These are phyloP conservation scores for Dactylellina drechsleri DNA, from an alignment of 2,329 filamentous ascomycete species.

Conservation along the genomic window DNA sequence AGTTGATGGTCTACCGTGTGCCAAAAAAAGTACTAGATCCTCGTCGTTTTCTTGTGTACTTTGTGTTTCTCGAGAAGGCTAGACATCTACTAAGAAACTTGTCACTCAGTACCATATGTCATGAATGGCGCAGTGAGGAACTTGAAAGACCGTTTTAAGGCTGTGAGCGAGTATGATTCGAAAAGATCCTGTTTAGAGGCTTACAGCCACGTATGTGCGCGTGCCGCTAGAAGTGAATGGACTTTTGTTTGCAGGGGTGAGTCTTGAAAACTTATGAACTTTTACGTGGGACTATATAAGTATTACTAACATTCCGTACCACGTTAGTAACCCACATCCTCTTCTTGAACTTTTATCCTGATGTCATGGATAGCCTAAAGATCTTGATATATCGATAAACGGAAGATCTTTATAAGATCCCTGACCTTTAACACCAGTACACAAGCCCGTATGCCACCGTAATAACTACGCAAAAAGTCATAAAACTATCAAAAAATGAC, in stretches of 20 bases:
- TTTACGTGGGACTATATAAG: slow-evolving; percentile 1
- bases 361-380: slow-evolving; percentile 15
- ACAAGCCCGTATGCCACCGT: no score
- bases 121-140: neutral
- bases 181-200: no score
- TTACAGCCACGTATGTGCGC: neutral
- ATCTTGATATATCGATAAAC: slow-evolving; percentile 7
- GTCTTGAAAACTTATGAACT: neutral
- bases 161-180: neutral
- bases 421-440: no score
- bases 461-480: neutral
- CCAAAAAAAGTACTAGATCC: no score
- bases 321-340: neutral
- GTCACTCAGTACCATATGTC: neutral
- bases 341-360: neutral
- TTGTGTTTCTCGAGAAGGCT: slow-evolving; percentile 31
- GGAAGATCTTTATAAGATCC: neutral
- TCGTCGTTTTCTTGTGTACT: no score
- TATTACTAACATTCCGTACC: slow-evolving; percentile 1
- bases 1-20: no score
- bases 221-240: neutral
- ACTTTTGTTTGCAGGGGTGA: no score
- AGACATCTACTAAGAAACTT: neutral
- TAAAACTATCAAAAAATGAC: neutral
- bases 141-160: neutral